A percentile compares a stretch with the other conserved stretches of the same genome.
These are phyloP conservation scores for Colletotrichum camelliae DNA, from an alignment of 2,329 filamentous ascomycete genomes.

Conservation along the genomic window DNA sequence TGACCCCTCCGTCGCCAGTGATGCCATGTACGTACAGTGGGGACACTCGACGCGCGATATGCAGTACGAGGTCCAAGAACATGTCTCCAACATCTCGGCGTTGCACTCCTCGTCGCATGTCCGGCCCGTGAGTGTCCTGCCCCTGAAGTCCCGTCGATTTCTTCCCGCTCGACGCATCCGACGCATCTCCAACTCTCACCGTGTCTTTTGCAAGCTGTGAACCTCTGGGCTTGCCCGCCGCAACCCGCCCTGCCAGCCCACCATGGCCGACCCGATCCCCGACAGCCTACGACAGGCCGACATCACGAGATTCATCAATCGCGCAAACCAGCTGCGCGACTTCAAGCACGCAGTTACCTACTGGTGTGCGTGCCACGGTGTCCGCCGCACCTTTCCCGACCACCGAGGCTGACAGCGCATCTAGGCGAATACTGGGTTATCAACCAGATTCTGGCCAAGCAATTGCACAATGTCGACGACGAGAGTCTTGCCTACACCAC, in stretches of 20 bases:
- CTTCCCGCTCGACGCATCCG: background rate
- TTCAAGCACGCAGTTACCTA: constrained; percentile 90
- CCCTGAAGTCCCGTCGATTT: background rate
- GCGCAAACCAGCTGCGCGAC: constrained; percentile 83
- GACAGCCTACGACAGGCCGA: constrained; percentile 79
- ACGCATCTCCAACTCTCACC: background rate
- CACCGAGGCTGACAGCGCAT: background rate
- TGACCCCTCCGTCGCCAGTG: background rate
- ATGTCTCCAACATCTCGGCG: constrained; percentile 1
- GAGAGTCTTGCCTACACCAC: constrained; percentile 84
- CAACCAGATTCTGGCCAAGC: constrained; percentile 84
- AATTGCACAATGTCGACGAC: constrained; percentile 78
- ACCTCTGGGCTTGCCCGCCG: background rate
- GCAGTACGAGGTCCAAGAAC: constrained; percentile 7
- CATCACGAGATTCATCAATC: constrained; percentile 81
- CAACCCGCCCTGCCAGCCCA: constrained; percentile 17
- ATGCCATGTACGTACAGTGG: constrained; percentile 5
- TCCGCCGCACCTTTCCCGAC: background rate
- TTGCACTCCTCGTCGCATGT: constrained; percentile 13
- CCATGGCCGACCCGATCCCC: constrained; percentile 77
- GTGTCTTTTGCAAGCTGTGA: background rate
- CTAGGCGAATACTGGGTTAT: constrained; percentile 90
- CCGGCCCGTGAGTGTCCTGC: constrained; percentile 1
- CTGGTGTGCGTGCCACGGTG: constrained; percentile 74
- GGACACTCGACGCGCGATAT: background rate